Conservation (phyloP, 2,329 filamentous ascomycete genomes). For the Sporothrix inflata region DNA sequence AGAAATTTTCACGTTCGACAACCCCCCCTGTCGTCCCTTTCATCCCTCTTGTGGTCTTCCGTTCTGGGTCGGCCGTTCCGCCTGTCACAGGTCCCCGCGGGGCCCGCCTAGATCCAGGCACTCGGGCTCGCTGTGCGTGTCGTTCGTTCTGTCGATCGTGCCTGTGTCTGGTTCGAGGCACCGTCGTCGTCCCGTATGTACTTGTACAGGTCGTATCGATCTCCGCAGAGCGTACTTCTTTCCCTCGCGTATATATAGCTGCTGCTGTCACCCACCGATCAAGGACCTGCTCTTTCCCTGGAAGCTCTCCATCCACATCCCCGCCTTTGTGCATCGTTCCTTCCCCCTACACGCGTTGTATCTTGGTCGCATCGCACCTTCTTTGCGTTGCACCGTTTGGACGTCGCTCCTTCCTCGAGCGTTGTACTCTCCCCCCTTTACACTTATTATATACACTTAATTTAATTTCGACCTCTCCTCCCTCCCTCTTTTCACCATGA, state of each 20-base stretch:
- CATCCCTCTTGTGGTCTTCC: neutral
- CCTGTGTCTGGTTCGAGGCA: neutral
- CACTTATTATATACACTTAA: neutral
- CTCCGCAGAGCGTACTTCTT: neutral
- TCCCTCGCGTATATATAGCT: neutral
- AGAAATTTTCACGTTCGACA: neutral
- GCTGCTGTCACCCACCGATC: neutral
- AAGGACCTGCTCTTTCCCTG: neutral
- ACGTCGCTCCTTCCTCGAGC: neutral
- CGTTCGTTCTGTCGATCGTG: neutral
- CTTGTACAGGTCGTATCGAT: neutral
- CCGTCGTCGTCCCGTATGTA: neutral
- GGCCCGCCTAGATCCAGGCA: neutral
- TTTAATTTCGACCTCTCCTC: neutral
- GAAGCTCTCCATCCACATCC: neutral
- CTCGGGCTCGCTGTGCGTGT: neutral
- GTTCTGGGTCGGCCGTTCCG: slow-evolving; percentile 4
- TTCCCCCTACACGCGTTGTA: no score
- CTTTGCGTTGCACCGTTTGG: neutral
- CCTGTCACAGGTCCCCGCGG: neutral
- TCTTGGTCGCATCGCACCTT: neutral
- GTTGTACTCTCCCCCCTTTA: neutral
- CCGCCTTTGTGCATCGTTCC: neutral
- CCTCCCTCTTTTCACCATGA: neutral
- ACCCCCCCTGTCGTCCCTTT: neutral